Evolutionary conservation across 352 stramenopile species (phyloP).

Genomic region (Thalassiosira delicatula): DNA sequence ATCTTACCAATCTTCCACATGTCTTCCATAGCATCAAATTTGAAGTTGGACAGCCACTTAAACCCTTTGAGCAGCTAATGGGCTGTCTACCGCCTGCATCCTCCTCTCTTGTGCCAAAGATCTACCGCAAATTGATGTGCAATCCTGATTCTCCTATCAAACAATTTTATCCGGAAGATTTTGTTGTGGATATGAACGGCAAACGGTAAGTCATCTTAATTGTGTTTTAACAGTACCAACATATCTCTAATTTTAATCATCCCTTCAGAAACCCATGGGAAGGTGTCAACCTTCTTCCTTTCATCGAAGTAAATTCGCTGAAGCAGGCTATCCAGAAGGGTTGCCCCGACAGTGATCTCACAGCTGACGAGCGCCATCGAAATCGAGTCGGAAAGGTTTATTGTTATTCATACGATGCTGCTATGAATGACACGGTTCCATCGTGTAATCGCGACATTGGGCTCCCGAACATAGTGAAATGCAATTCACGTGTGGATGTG

Average conservation of each 20-base stretch:
- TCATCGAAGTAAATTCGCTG: slow-evolving; percentile 95
- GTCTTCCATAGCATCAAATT: slow-evolving; percentile 85
- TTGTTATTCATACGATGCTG: slow-evolving; percentile 88
- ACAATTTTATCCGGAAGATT: slow-evolving; percentile 93
- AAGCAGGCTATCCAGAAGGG: slow-evolving; percentile 91
- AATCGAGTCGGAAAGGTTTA: slow-evolving; percentile 88
- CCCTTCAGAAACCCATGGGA: slow-evolving; percentile 93
- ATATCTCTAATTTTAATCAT: slow-evolving; percentile 4
- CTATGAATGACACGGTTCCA: slow-evolving; percentile 79
- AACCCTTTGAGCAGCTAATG: slow-evolving; percentile 97
- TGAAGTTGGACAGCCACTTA: slow-evolving; percentile 89
- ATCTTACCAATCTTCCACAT: slow-evolving; percentile 92
- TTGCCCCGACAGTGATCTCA: slow-evolving; percentile 90
- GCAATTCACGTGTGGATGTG: slow-evolving; percentile 76
- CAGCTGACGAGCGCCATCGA: slow-evolving; percentile 88
- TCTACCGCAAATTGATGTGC: slow-evolving; percentile 94
- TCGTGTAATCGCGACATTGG: slow-evolving; percentile 86
- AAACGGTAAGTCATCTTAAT: slow-evolving; percentile 83
- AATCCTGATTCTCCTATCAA: slow-evolving; percentile 94
- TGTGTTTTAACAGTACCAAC: slow-evolving; percentile 5
- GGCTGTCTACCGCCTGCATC: slow-evolving; percentile 94
- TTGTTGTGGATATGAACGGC: slow-evolving; percentile 97
- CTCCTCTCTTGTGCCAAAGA: slow-evolving; percentile 92
- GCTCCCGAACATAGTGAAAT: slow-evolving; percentile 84
- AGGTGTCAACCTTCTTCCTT: slow-evolving; percentile 97